phyloP scores from a whole-genome alignment of 2,329 filamentous ascomycete species.

The Biscogniauxia marginata region DNA sequence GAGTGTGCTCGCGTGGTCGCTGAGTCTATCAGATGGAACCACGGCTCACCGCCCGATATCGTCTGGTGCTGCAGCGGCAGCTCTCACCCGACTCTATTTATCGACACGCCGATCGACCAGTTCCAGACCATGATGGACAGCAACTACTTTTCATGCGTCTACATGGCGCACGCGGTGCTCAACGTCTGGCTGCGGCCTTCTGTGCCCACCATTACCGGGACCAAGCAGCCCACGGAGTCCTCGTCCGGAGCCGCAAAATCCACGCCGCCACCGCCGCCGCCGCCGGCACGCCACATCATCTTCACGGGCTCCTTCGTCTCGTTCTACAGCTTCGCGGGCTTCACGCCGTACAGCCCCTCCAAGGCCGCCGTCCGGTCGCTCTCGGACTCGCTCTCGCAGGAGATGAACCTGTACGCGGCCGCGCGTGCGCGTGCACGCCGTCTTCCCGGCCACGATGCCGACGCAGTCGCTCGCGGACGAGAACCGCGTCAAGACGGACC shows the following conservation, averaged over 20 bases:
- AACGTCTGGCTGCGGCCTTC: constrained; percentile 29
- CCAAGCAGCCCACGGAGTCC: too few species aligned
- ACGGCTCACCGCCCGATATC: constrained; percentile 55
- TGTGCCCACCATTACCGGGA: background rate
- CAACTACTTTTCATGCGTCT: constrained; percentile 40
- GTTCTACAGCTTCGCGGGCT: constrained; percentile 63
- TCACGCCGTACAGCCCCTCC: constrained; percentile 62
- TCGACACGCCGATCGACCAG: constrained; percentile 33
- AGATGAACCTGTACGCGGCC: constrained; percentile 41
- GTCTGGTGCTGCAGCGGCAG: constrained; percentile 67
- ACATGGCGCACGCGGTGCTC: constrained; percentile 37
- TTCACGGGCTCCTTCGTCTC: constrained; percentile 64
- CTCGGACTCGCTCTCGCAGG: constrained; percentile 62
- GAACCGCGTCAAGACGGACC: constrained; percentile 36
- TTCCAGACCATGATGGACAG: constrained; percentile 38
- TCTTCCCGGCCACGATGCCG: constrained; percentile 66
- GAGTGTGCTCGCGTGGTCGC: constrained; percentile 57
- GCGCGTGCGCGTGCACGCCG: constrained; percentile 57
- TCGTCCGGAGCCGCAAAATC: background rate
- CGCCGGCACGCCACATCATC: constrained; percentile 55
- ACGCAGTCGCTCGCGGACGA: constrained; percentile 49
- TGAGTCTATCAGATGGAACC: constrained; percentile 62
- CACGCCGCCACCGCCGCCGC: background rate
- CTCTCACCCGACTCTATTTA: constrained; percentile 48
- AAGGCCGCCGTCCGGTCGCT: constrained; percentile 67